A percentile compares a stretch with the other conserved stretches of the same genome.
phyloP scores from a whole-genome alignment of 345 rosid species.

The Eucalyptus urophylla region DNA sequence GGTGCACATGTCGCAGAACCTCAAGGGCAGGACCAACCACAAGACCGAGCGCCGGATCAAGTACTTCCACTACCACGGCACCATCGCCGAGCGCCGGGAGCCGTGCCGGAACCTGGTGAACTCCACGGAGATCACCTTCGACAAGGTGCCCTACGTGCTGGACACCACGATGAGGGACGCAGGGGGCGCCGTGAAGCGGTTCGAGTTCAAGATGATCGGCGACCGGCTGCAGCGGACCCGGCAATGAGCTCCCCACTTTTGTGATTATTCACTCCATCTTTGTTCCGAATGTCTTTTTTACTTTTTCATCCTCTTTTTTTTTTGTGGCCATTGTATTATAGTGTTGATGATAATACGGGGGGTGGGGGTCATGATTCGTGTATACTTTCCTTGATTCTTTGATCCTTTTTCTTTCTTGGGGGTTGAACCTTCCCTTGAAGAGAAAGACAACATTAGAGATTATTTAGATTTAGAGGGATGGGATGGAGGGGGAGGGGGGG shows the following conservation, averaged over 20 bases:
- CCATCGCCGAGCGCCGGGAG: constrained; percentile 57
- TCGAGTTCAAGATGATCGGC: constrained; percentile 67
- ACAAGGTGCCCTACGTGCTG: constrained; percentile 49
- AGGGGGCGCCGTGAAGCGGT: constrained; percentile 43
- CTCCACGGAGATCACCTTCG: constrained; percentile 20
- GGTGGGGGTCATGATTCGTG: neutral
- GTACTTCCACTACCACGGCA: constrained; percentile 89
- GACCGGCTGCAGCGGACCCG: constrained; percentile 41
- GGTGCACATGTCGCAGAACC: constrained; percentile 84
- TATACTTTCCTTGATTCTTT: neutral
- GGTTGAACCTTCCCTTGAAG: neutral
- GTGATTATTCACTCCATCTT: neutral
- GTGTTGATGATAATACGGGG: neutral
- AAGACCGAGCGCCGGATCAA: constrained; percentile 41
- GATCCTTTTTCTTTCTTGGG: neutral
- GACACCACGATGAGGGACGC: constrained; percentile 57
- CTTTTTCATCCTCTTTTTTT: neutral
- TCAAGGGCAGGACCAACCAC: constrained; percentile 54
- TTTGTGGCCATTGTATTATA: neutral
- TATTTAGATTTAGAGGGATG: neutral
- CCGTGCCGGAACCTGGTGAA: constrained; percentile 59
- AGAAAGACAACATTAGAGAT: neutral
- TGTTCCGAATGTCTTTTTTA: neutral
- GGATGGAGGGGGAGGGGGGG: neutral
- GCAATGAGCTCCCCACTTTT: constrained; percentile 15